Conservation (phyloP, 2,329 filamentous ascomycete species). For the Cladorrhinum sp. region DNA sequence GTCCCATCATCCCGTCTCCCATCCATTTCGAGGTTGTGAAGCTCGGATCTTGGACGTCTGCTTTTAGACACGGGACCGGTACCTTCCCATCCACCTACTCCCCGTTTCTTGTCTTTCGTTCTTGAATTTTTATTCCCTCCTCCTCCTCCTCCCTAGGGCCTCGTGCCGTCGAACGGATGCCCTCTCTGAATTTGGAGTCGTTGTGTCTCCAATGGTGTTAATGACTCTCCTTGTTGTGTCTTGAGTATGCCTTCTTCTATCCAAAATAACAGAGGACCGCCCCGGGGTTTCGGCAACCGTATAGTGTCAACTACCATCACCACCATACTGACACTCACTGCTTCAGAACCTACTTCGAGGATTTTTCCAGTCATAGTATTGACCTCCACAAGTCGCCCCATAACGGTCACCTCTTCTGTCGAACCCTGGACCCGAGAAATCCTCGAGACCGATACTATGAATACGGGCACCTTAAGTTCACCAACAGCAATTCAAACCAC, state of each 20-base stretch:
- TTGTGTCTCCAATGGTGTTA: slow-evolving; percentile 15
- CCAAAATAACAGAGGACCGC: slow-evolving; percentile 15
- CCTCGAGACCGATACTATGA: slow-evolving; percentile 24
- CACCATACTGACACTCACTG: slow-evolving; percentile 20
- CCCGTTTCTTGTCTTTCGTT: slow-evolving; percentile 15
- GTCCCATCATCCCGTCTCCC: background rate
- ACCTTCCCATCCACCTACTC: slow-evolving; percentile 13
- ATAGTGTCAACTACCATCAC: slow-evolving; percentile 8
- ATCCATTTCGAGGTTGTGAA: background rate
- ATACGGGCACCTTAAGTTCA: slow-evolving; percentile 15
- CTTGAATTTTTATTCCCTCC: background rate
- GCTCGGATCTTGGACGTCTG: slow-evolving; percentile 7
- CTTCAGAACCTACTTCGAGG: slow-evolving; percentile 12
- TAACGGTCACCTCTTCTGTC: slow-evolving; percentile 1
- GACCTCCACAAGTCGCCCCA: background rate
- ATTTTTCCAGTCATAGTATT: background rate
- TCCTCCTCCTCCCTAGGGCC: slow-evolving; percentile 3
- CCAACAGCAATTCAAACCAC: slow-evolving; percentile 10
- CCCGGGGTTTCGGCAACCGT: background rate
- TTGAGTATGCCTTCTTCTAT: background rate
- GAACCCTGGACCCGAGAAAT: slow-evolving; percentile 6
- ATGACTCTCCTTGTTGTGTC: background rate
- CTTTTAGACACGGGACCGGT: slow-evolving; percentile 20
- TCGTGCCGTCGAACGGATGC: slow-evolving; percentile 21
- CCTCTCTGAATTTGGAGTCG: slow-evolving; percentile 15